Evolutionary conservation across 306 rosid species (phyloP), one percentile per base, ranked within the genome.

Genomic region (Cicer arietinum): DNA sequence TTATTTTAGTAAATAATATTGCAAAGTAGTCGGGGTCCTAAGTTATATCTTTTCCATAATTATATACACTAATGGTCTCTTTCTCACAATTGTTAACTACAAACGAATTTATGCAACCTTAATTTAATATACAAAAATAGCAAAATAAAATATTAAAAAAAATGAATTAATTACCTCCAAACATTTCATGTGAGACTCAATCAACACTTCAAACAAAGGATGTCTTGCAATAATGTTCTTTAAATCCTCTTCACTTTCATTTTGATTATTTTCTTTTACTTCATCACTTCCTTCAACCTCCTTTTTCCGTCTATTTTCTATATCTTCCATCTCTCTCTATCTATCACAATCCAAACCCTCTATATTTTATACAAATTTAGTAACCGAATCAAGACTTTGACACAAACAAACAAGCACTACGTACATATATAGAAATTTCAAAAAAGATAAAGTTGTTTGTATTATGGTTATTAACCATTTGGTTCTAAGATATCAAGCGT

Each of bases 181-280:
- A 74, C 92, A 85, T 72, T 79, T 77, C 16, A 79, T 59, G 76
- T 88, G 92, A 35, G 87, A 81, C 62, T 85, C 69, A 76, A 85
- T 52, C 85, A 88, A 56, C 8, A 85, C 75, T 56, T 67, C 85
- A 84, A 77, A 88, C 78, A 81, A 71, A 62, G 92, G 88, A 82
- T 88, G 89, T 30, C 7, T 77, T 18, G 84, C 73, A 72, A 88
- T 84, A 82, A 80, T 84, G 52, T 75, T 79, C 86, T 88, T 88
- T 20, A 88, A 75, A 75, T 43, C 67, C 22, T 82, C 77, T 12
- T 68, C 65, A 62, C 37, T 30, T 57, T 30, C 30, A 9, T 56
- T 56, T 59, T 63, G 37, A 30, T 30, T 48, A 43, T 60, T 73
- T 8, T 62, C 75, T 60, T 61, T 80, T 73, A 57, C 77, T 8